Conservation (phyloP, 495 filamentous ascomycete genomes). For the Lophiotrema nucula region DNA sequence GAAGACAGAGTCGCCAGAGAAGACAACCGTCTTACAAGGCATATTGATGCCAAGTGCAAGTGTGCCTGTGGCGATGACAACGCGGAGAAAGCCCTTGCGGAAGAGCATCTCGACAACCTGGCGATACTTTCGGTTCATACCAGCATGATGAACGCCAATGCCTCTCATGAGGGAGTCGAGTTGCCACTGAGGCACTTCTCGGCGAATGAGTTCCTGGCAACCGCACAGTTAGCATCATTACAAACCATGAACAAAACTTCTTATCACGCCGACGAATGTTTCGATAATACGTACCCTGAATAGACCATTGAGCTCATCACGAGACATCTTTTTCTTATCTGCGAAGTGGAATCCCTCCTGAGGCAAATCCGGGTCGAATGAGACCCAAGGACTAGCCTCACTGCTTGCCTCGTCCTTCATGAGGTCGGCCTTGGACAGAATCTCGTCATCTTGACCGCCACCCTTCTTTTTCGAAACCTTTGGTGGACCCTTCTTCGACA, state of each 20-base stretch:
- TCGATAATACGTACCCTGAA: too few species aligned
- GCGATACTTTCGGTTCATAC: constrained; percentile 74
- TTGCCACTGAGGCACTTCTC: constrained; percentile 49
- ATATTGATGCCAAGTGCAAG: constrained; percentile 79
- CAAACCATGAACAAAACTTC: too few species aligned
- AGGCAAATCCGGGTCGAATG: constrained; percentile 65
- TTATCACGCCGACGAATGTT: too few species aligned
- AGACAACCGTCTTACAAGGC: constrained; percentile 80
- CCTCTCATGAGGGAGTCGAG: constrained; percentile 60
- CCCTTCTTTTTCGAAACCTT: constrained; percentile 32
- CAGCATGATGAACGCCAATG: constrained; percentile 73
- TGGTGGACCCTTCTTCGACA: constrained; percentile 32
- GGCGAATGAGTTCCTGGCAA: constrained; percentile 47
- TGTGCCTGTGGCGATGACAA: constrained; percentile 77
- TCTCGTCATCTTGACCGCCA: constrained; percentile 46
- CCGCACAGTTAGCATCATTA: too few species aligned
- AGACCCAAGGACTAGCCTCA: constrained; percentile 56
- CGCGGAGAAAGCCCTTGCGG: constrained; percentile 66
- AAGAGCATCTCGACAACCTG: constrained; percentile 72
- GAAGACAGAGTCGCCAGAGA: constrained; percentile 68
- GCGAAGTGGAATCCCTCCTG: constrained; percentile 64
- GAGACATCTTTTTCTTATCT: constrained; percentile 52
- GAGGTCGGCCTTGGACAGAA: constrained; percentile 52
- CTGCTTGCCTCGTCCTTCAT: constrained; percentile 52
- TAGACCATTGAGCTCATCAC: constrained; percentile 54